Evolutionary conservation across 805 yeast genomes (phyloP).

Genomic region (Barnettozyma sucrosica): DNA sequence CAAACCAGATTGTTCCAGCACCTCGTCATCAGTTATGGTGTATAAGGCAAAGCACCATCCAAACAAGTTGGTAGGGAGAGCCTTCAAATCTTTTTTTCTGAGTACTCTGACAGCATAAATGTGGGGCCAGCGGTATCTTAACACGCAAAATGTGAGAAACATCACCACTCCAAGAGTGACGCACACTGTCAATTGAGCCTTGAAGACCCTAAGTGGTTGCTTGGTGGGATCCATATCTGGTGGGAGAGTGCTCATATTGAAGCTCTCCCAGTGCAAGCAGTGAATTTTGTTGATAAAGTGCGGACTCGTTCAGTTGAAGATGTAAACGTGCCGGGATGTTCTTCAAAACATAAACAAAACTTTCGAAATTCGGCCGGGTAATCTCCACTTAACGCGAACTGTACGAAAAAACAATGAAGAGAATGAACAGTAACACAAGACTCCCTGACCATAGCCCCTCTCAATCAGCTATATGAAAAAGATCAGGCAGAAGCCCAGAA

Average conservation of each 20-base stretch:
- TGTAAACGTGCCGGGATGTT: background rate
- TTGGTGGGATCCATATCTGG: constrained; percentile 28
- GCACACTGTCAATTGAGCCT: constrained; percentile 78
- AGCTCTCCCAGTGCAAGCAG: background rate
- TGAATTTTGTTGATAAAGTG: too few species aligned
- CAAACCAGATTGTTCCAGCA: constrained; percentile 83
- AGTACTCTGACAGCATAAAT: constrained; percentile 73
- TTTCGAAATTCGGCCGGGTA: background rate
- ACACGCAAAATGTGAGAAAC: constrained; percentile 59
- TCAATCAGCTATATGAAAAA: background rate
- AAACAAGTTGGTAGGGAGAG: constrained; percentile 41
- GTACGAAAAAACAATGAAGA: background rate
- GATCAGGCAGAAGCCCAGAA: background rate
- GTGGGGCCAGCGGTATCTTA: constrained; percentile 72
- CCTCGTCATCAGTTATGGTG: constrained; percentile 66
- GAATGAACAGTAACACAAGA: background rate
- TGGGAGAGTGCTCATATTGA: constrained; percentile 23
- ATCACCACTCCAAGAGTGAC: constrained; percentile 61
- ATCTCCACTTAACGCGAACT: background rate
- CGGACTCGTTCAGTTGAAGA: background rate
- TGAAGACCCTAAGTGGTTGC: constrained; percentile 49
- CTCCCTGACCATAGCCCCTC: background rate
- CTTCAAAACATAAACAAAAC: background rate
- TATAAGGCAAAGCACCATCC: constrained; percentile 79
- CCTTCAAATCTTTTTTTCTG: constrained; percentile 29